phyloP scores from a whole-genome alignment of 192 early-diverging fungal species.

The Phlyctochytrium bullatum region DNA sequence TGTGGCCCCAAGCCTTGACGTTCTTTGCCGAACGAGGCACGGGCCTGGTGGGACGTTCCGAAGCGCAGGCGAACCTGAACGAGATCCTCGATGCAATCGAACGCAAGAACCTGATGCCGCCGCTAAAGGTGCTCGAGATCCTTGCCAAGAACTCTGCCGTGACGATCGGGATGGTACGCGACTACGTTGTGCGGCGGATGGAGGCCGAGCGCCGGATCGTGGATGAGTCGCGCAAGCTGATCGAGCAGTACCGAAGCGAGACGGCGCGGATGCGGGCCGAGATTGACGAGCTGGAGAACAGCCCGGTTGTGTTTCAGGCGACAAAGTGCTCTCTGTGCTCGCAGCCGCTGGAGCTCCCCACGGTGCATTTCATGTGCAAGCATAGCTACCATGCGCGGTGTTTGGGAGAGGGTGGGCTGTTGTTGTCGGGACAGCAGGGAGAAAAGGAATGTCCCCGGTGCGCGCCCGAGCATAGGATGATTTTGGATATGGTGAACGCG shows the following conservation, averaged over 20 bases:
- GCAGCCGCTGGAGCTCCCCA: slow-evolving; percentile 76
- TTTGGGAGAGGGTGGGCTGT: slow-evolving; percentile 7
- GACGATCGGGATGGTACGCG: slow-evolving; percentile 81
- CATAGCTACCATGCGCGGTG: slow-evolving; percentile 93
- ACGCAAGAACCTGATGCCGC: slow-evolving; percentile 76
- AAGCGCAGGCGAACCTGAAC: slow-evolving; percentile 25
- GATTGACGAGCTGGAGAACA: slow-evolving; percentile 78
- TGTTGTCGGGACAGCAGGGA: not conserved
- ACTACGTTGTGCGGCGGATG: slow-evolving; percentile 78
- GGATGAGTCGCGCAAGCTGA: slow-evolving; percentile 65
- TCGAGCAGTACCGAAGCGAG: slow-evolving; percentile 77
- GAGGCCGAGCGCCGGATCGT: slow-evolving; percentile 67
- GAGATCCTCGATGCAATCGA: slow-evolving; percentile 82
- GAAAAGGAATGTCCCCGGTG: slow-evolving; percentile 59
- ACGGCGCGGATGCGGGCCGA: slow-evolving; percentile 70
- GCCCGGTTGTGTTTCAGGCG: slow-evolving; percentile 44
- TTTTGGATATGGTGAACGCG: slow-evolving; percentile 71
- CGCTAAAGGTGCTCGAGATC: slow-evolving; percentile 86
- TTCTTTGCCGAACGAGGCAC: slow-evolving; percentile 45
- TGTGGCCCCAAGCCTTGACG: slow-evolving; percentile 47
- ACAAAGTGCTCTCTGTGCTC: slow-evolving; percentile 48
- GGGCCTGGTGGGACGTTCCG: slow-evolving; percentile 2
- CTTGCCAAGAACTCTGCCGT: slow-evolving; percentile 75
- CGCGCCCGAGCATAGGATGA: slow-evolving; percentile 76
- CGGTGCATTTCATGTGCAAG: slow-evolving; percentile 90